These are phyloP conservation scores for Trifolium repens DNA, from an alignment of 306 rosid species.

Conservation along the genomic window DNA sequence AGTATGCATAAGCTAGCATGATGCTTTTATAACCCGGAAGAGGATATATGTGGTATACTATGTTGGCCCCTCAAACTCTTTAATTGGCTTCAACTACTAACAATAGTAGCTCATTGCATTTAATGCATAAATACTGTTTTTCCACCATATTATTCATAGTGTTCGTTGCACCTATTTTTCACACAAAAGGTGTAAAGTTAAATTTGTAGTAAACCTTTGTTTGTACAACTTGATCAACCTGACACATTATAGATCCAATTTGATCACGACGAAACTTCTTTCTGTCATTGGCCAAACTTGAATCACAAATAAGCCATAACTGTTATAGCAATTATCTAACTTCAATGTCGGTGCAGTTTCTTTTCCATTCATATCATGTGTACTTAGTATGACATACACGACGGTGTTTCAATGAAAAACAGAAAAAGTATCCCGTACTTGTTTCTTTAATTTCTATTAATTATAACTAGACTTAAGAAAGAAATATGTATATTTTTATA, in stretches of 20 bases:
- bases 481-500: no score
- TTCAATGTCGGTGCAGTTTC: conserved; percentile 7
- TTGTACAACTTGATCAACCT: conserved; percentile 9
- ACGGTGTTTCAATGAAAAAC: neutral
- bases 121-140: conserved; percentile 29
- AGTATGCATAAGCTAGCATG: conserved; percentile 5
- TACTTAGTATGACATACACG: neutral
- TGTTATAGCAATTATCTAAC: neutral
- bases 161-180: conserved; percentile 47
- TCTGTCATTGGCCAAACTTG: conserved; percentile 25
- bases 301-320: neutral
- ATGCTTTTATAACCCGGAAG: conserved; percentile 42
- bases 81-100: conserved; percentile 61
- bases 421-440: neutral
- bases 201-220: conserved; percentile 22
- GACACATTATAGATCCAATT: conserved; percentile 25
- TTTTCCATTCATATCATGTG: conserved; percentile 2
- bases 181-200: conserved; percentile 33
- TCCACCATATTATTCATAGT: conserved; percentile 41
- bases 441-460: neutral
- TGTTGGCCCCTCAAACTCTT: conserved; percentile 9
- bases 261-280: neutral
- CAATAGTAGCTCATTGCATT: conserved; percentile 49
- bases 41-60: neutral
- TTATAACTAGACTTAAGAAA: no score